phyloP scores from a whole-genome alignment of 2,329 filamentous ascomycete species.

The Neonectria faginata region DNA sequence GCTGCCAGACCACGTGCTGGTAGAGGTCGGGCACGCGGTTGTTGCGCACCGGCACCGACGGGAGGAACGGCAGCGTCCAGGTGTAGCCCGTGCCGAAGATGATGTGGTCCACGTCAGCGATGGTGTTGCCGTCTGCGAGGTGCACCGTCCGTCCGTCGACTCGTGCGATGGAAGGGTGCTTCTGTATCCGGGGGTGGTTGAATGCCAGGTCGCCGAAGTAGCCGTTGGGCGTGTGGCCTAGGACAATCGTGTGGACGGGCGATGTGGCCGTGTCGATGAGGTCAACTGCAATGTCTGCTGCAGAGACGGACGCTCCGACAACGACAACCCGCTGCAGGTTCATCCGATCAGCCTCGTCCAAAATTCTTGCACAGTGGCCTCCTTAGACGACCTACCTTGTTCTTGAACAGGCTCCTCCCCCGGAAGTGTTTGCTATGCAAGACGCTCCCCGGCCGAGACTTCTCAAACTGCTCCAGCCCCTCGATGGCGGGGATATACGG shows the following conservation, averaged over 20 bases:
- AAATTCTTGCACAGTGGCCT: too few relatives aligned
- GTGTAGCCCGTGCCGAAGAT: slow-evolving; percentile 75
- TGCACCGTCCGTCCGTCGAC: slow-evolving; percentile 62
- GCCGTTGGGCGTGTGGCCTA: slow-evolving; percentile 60
- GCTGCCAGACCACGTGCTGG: slow-evolving; percentile 66
- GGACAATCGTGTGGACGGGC: slow-evolving; percentile 63
- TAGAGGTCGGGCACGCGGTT: slow-evolving; percentile 68
- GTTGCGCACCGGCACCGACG: slow-evolving; percentile 61
- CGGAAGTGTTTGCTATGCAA: slow-evolving; percentile 67
- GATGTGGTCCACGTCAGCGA: slow-evolving; percentile 68
- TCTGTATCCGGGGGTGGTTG: slow-evolving; percentile 63
- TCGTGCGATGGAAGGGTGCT: slow-evolving; percentile 60
- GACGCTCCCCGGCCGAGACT: slow-evolving; percentile 59
- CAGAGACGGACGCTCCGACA: slow-evolving; percentile 73
- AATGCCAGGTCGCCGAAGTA: slow-evolving; percentile 72
- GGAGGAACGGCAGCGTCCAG: slow-evolving; percentile 72
- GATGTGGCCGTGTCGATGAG: slow-evolving; percentile 59
- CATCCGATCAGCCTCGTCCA: slow-evolving; percentile 6
- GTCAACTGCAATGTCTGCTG: slow-evolving; percentile 69
- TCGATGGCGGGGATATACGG: slow-evolving; percentile 64
- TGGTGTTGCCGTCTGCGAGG: slow-evolving; percentile 65
- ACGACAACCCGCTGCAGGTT: slow-evolving; percentile 65
- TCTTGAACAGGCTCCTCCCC: slow-evolving; percentile 56
- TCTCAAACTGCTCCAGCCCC: slow-evolving; percentile 61
- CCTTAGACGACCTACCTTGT: slow-evolving; percentile 53